Conservation (phyloP, 768 basidiomycete genomes). For the Astraeus odoratus region DNA sequence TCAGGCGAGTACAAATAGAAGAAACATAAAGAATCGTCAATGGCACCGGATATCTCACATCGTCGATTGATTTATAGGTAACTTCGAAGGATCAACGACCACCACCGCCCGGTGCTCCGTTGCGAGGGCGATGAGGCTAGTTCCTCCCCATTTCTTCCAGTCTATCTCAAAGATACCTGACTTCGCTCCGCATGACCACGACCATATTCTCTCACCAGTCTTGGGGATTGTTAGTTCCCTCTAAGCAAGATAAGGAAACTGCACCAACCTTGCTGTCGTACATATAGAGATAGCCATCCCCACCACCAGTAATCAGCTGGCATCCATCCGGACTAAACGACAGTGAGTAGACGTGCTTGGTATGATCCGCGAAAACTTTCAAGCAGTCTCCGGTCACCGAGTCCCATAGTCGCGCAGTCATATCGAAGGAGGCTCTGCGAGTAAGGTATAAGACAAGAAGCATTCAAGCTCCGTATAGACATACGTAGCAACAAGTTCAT, state of each 20-base stretch:
- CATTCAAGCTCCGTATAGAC: slow-evolving; percentile 17
- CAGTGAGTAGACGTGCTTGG: slow-evolving; percentile 63
- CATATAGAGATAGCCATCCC: slow-evolving; percentile 70
- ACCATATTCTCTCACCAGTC: slow-evolving; percentile 47
- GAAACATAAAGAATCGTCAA: slow-evolving; percentile 1
- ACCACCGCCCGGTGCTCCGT: slow-evolving; percentile 64
- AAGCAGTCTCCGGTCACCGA: slow-evolving; percentile 70
- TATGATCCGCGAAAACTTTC: slow-evolving; percentile 65
- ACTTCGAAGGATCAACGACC: slow-evolving; percentile 52
- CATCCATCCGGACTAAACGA: slow-evolving; percentile 70
- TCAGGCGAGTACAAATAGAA: neutral
- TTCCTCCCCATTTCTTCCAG: slow-evolving; percentile 52
- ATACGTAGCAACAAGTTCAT: slow-evolving; percentile 69
- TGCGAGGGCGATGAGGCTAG: slow-evolving; percentile 62
- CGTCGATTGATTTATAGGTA: slow-evolving; percentile 25
- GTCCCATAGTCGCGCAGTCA: slow-evolving; percentile 79
- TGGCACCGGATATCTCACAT: neutral
- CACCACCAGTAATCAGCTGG: slow-evolving; percentile 70
- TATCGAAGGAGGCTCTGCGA: slow-evolving; percentile 71
- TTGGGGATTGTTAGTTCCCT: slow-evolving; percentile 22
- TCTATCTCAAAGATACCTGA: slow-evolving; percentile 71
- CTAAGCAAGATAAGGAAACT: neutral
- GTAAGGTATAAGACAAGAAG: slow-evolving; percentile 1
- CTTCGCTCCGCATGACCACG: slow-evolving; percentile 57
- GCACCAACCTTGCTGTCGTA: slow-evolving; percentile 60